Evolutionary conservation across 2,329 filamentous ascomycete species (phyloP).

Genomic region (Xylaria multiplex): DNA sequence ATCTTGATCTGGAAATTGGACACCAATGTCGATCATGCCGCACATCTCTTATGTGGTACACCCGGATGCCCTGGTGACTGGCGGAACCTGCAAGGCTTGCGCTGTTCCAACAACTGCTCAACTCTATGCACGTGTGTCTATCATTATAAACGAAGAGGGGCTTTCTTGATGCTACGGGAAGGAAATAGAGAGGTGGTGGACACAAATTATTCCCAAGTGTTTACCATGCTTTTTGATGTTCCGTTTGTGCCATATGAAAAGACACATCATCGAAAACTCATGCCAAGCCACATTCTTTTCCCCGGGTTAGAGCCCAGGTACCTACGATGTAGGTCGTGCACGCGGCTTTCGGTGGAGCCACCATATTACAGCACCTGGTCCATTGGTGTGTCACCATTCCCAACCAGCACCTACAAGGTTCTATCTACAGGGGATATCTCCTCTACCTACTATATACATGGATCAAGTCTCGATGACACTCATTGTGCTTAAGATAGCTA

Average conservation of each 20-base stretch:
- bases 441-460: no score
- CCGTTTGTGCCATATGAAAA: slow-evolving; percentile 25
- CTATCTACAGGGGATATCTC: background rate
- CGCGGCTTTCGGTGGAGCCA: slow-evolving; percentile 23
- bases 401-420: slow-evolving; percentile 12
- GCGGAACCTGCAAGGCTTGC: slow-evolving; percentile 9
- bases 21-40: slow-evolving; percentile 34
- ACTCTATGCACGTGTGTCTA: background rate
- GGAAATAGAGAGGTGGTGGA: background rate
- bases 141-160: background rate
- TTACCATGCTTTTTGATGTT: background rate
- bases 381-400: slow-evolving; percentile 27
- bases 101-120: slow-evolving; percentile 7
- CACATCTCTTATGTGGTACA: slow-evolving; percentile 13
- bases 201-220: background rate
- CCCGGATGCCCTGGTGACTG: slow-evolving; percentile 5
- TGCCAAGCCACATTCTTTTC: slow-evolving; percentile 37
- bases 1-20: slow-evolving; percentile 35
- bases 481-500: no score
- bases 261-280: slow-evolving; percentile 34
- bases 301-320: slow-evolving; percentile 23
- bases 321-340: slow-evolving; percentile 7
- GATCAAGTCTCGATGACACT: no score
- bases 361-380: slow-evolving; percentile 25
- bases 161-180: background rate